phyloP scores from a whole-genome alignment of 441 rosid species.

The Populus hybrid region DNA sequence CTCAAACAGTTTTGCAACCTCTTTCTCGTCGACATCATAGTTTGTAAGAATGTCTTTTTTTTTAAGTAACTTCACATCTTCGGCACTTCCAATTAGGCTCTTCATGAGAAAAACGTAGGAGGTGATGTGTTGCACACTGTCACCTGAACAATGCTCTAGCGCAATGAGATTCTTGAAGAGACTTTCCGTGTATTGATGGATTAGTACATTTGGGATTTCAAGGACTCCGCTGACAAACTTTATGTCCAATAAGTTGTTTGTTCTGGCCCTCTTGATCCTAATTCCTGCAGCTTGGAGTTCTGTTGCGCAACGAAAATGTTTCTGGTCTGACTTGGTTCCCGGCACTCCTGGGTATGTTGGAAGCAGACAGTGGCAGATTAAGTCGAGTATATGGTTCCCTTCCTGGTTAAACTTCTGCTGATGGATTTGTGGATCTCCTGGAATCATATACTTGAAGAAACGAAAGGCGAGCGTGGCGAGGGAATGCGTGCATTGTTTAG shows the following conservation, averaged over 20 bases:
- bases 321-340: neutral
- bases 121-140: slow-evolving; percentile 28
- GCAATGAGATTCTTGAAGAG: slow-evolving; percentile 52
- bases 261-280: slow-evolving; percentile 24
- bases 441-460: slow-evolving; percentile 54
- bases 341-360: slow-evolving; percentile 34
- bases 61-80: slow-evolving; percentile 35
- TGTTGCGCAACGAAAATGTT: slow-evolving; percentile 8
- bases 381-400: slow-evolving; percentile 52
- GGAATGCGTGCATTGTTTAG: slow-evolving; percentile 29
- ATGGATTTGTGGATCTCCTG: slow-evolving; percentile 34
- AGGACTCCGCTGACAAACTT: slow-evolving; percentile 37
- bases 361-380: slow-evolving; percentile 48
- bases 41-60: slow-evolving; percentile 23
- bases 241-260: slow-evolving; percentile 34
- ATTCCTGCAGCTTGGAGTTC: slow-evolving; percentile 34
- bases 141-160: slow-evolving; percentile 29
- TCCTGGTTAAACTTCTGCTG: slow-evolving; percentile 43
- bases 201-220: slow-evolving; percentile 35
- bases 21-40: slow-evolving; percentile 7
- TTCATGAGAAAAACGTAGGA: slow-evolving; percentile 44
- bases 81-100: slow-evolving; percentile 22
- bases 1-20: slow-evolving; percentile 21
- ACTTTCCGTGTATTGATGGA: slow-evolving; percentile 37
- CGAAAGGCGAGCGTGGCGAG: slow-evolving; percentile 43